Conservation (phyloP, 192 early-diverging fungal genomes). For the Umbelopsis sp. region DNA sequence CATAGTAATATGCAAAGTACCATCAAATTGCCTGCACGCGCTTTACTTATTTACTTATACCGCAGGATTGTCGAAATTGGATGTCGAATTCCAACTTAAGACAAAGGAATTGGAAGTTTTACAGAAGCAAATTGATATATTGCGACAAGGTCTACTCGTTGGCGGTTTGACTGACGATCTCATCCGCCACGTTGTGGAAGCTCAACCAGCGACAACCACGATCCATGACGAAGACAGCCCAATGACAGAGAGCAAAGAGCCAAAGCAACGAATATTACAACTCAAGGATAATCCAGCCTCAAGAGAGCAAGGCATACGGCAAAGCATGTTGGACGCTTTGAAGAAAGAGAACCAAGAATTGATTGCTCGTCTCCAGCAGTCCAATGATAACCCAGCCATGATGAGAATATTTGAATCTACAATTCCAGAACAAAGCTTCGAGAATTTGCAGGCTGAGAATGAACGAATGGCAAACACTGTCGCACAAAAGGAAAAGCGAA, state of each 20-base stretch:
- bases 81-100: background rate
- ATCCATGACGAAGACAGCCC: constrained; percentile 50
- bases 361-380: background rate
- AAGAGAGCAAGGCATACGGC: constrained; percentile 66
- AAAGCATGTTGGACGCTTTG: constrained; percentile 66
- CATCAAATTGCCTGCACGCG: background rate
- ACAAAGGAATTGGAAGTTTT: constrained; percentile 29
- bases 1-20: background rate
- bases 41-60: background rate
- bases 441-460: constrained; percentile 62
- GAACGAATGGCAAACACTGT: constrained; percentile 50
- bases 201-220: constrained; percentile 53
- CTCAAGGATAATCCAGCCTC: constrained; percentile 78
- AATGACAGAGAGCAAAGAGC: background rate
- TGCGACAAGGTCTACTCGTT: constrained; percentile 38
- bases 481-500: constrained; percentile 67
- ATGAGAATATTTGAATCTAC: constrained; percentile 13
- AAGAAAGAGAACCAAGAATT: constrained; percentile 61
- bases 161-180: constrained; percentile 57
- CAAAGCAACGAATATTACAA: constrained; percentile 56
- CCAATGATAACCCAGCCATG: constrained; percentile 21
- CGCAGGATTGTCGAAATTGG: background rate
- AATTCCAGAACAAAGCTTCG: constrained; percentile 54
- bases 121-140: constrained; percentile 35
- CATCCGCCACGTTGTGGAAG: constrained; percentile 64